Evolutionary conservation across 2,329 filamentous ascomycete genomes (phyloP), one percentile per base, ranked within the genome.

Genomic region (Apiospora aurea): DNA sequence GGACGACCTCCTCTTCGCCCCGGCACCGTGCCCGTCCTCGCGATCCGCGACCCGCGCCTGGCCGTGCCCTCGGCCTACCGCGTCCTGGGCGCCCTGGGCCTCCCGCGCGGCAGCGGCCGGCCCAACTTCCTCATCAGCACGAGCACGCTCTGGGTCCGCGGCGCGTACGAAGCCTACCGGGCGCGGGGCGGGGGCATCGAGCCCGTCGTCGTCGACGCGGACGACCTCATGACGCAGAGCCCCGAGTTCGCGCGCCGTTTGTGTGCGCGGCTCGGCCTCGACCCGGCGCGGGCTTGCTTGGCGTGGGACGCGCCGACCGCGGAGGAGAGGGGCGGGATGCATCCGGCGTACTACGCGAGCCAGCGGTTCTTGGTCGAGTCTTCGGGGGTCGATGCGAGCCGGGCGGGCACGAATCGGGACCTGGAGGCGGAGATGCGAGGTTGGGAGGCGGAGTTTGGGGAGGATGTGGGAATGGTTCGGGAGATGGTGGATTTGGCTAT

Each of bases 101-200:
- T 53, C 11, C 11, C 51, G 4, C 49, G 29, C 24, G 51, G 51
- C 51, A 53, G 51, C 51, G 51, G 51, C 11, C 51, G 51, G 3
- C 51, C 51, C 51, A 53, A 53, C 51, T 53, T 53, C 51, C 51
- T 53, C 4, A 29, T 53, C 51, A 53, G 51, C 51, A 53, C 51
- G 11, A 53, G 51, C 51, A 53, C 51, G 51, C 51, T 53, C 24
- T 53, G 51, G 51, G 14, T 18, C 24, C 51, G 51, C 0, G 24
- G 51, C 4, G 24, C 26, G 3, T 53, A 53, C 51, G 51, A 53
- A 7, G 13, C 24, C 24, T 53, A 29, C 51, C 24, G 13, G 11
- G 13, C 51, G 24, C 51, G 51, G 24, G 51, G 51, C 4, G 6
- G 51, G 24, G 51, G 51, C 0, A 16, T 53, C 51, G 51, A 53